Evolutionary conservation across 805 yeast species (phyloP).

Genomic region (Saturnispora sekii): DNA sequence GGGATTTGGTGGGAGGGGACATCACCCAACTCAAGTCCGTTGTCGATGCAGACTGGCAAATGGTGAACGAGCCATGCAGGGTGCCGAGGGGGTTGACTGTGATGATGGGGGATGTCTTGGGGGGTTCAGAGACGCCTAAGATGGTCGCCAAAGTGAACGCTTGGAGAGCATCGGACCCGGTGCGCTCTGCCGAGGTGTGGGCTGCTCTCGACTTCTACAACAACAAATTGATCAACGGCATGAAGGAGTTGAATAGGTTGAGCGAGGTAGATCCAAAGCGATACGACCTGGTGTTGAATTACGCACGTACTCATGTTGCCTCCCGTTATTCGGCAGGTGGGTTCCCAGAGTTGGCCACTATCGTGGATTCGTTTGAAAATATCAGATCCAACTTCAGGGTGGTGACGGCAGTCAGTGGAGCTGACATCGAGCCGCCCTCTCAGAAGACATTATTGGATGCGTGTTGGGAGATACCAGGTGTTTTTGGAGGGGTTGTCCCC

Average conservation of each 20-base stretch:
- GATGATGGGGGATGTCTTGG: slow-evolving; percentile 87
- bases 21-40: slow-evolving; percentile 28
- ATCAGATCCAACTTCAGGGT: slow-evolving; percentile 51
- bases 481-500: slow-evolving; percentile 92
- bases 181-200: slow-evolving; percentile 45
- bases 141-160: slow-evolving; percentile 63
- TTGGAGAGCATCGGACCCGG: slow-evolving; percentile 55
- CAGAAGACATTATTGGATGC: slow-evolving; percentile 65
- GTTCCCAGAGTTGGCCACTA: slow-evolving; percentile 22
- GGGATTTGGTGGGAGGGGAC: slow-evolving; percentile 14
- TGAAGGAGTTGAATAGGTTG: slow-evolving; percentile 32
- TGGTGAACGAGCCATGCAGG: slow-evolving; percentile 41
- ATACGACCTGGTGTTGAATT: slow-evolving; percentile 27
- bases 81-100: slow-evolving; percentile 63
- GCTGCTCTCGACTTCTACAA: slow-evolving; percentile 49
- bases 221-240: slow-evolving; percentile 38
- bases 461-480: slow-evolving; percentile 54
- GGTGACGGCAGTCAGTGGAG: slow-evolving; percentile 60
- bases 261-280: slow-evolving; percentile 22
- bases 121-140: slow-evolving; percentile 92
- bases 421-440: slow-evolving; percentile 75
- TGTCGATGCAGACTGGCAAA: slow-evolving; percentile 48
- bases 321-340: slow-evolving; percentile 7
- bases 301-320: slow-evolving; percentile 12
- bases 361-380: slow-evolving; percentile 32